phyloP scores from a whole-genome alignment of 225 moss, liverwort and hornwort genomes.

The Marchantia paleacea region DNA sequence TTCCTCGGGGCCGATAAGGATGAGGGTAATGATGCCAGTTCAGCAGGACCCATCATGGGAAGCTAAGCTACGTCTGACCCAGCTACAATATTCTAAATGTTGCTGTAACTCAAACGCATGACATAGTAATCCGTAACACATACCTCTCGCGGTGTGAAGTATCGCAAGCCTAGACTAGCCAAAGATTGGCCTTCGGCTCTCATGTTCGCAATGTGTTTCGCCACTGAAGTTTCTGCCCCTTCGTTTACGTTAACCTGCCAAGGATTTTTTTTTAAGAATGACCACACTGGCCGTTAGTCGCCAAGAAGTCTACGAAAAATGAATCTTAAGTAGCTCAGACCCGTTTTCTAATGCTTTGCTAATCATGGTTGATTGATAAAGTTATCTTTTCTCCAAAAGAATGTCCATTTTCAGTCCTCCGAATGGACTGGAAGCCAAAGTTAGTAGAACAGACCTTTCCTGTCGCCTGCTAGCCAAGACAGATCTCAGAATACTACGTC shows the following conservation, averaged over 20 bases:
- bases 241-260: constrained; percentile 24
- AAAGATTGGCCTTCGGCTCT: constrained; percentile 61
- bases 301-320: no score
- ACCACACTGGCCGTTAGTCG: no score
- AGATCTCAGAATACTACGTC: no score
- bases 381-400: no score
- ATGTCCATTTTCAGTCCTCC: no score
- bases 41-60: neutral
- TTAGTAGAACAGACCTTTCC: no score
- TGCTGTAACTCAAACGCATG: neutral
- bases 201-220: constrained; percentile 33
- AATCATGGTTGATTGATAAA: no score
- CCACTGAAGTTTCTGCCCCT: constrained; percentile 19
- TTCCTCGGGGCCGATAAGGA: neutral
- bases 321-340: no score
- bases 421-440: no score
- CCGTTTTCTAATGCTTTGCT: no score
- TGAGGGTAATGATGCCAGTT: no score
- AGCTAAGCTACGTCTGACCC: neutral
- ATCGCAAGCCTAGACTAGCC: constrained; percentile 62
- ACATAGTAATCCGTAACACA: neutral
- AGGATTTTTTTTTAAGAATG: neutral
- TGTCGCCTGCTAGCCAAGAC: no score
- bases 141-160: constrained; percentile 95
- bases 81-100: neutral